Evolutionary conservation across 1,139 yeast genomes (phyloP), one percentile per base, ranked within the genome.

Genomic region (Diutina siamensis): DNA sequence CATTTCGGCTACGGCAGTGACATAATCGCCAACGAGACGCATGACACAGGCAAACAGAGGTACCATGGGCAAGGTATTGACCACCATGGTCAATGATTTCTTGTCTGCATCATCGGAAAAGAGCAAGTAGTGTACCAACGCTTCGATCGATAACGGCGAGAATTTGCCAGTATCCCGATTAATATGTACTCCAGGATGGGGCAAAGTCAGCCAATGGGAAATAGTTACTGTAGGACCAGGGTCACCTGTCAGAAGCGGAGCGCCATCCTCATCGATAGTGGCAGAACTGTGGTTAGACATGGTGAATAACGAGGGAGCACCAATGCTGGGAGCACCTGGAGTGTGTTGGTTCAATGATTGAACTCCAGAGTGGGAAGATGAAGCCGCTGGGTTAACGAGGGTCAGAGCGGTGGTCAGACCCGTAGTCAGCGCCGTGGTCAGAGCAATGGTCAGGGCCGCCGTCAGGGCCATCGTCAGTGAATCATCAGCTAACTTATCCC

Each of bases 81-180:
- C 28, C 19, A 38, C 42, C 21, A 25, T n/a, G 21, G 20, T 10
- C 32, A 38, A 15, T 5, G 42, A 58, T 18, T 44, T 35, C 3
- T 49, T 28, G 36, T 54, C 34, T 66, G 60, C 58, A 28, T 55
- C 49, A 34, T 57, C 55, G 31, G 51, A 55, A 61, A 85, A 85
- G 7, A 86, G 60, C 32, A 84, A 66, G 10, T 84, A 76, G 59
- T 87, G 96, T 49, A 88, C 74, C 40, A 87, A 68, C 38, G 88
- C 74, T 57, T 86, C 95, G 17, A 78, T 59, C 1, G 86, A 59
- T 19, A 50, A 45, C 9, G 50, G 46, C 17, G 27, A 25, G 35
- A 49, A 48, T 15, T 46, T 74, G 66, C 48, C 72, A 13, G 42
- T 38, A 3, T 66, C 62, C 34, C 65, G 63, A 55, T 82, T 86